These are phyloP conservation scores for Diutina ranongensis DNA, from an alignment of 1,139 yeast species.

Conservation along the genomic window DNA sequence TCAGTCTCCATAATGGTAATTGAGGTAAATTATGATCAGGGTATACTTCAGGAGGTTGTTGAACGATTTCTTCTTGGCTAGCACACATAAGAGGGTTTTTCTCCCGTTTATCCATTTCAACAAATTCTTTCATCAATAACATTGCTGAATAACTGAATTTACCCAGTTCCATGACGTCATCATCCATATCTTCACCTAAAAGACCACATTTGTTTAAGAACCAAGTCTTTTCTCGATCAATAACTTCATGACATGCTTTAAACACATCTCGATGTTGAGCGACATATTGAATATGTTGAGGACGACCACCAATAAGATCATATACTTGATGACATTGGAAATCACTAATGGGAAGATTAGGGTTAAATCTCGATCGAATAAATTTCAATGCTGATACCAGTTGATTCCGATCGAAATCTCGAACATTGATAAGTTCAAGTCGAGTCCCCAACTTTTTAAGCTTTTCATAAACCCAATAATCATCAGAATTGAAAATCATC, in stretches of 20 bases:
- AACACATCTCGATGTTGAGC: constrained; percentile 54
- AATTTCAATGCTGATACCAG: constrained; percentile 45
- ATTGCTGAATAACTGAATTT: constrained; percentile 70
- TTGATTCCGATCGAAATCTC: constrained; percentile 50
- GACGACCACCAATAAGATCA: constrained; percentile 72
- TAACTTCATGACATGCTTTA: constrained; percentile 55
- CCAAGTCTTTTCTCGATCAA: constrained; percentile 80
- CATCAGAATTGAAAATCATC: constrained; percentile 70
- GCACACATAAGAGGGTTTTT: constrained; percentile 5
- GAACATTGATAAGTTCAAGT: constrained; percentile 58
- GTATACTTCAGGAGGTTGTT: constrained; percentile 7
- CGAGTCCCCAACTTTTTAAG: constrained; percentile 64
- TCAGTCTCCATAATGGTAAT: constrained; percentile 71
- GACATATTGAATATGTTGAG: constrained; percentile 71
- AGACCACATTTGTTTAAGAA: constrained; percentile 74
- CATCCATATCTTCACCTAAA: constrained; percentile 72
- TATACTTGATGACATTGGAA: constrained; percentile 41
- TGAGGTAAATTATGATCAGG: constrained; percentile 53
- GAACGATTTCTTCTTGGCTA: background rate
- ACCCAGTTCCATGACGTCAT: constrained; percentile 81
- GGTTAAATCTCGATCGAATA: constrained; percentile 37
- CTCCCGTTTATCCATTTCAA: constrained; percentile 46
- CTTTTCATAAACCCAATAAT: constrained; percentile 79
- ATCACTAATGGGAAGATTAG: constrained; percentile 13
- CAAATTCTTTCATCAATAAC: constrained; percentile 63